Evolutionary conservation across 169 alveolate genomes (phyloP).

Genomic region (Plasmodium adleri): DNA sequence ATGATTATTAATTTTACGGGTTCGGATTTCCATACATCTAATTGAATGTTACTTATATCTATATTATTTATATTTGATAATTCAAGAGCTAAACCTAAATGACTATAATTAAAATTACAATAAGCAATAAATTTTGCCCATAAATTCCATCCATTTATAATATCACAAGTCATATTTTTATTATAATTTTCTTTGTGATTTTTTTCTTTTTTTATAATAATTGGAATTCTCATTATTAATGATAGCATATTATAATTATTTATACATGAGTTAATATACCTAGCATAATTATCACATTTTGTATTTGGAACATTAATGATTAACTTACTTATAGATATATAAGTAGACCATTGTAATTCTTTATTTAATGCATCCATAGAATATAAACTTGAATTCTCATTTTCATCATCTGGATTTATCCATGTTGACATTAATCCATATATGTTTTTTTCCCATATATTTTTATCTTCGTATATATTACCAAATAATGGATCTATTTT

Average conservation of each 20-base stretch:
- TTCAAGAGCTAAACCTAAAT: constrained; percentile 57
- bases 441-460: constrained; percentile 53
- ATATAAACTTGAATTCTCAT: constrained; percentile 17
- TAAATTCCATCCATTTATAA: constrained; percentile 57
- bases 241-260: constrained; percentile 44
- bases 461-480: constrained; percentile 37
- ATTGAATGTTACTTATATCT: constrained; percentile 23
- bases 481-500: constrained; percentile 69
- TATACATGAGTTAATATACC: constrained; percentile 55
- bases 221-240: constrained; percentile 38
- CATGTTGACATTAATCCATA: constrained; percentile 64
- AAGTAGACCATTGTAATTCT: constrained; percentile 74
- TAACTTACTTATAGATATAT: constrained; percentile 32
- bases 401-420: constrained; percentile 60
- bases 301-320: constrained; percentile 45
- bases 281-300: constrained; percentile 71
- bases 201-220: background rate
- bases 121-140: constrained; percentile 70
- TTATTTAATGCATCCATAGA: constrained; percentile 60
- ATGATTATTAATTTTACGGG: constrained; percentile 74
- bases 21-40: constrained; percentile 76
- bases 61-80: constrained; percentile 34
- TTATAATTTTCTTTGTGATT: background rate
- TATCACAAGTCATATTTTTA: background rate
- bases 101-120: constrained; percentile 35